phyloP scores from a whole-genome alignment of 2,329 filamentous ascomycete genomes.

The Colletotrichum agaves region DNA sequence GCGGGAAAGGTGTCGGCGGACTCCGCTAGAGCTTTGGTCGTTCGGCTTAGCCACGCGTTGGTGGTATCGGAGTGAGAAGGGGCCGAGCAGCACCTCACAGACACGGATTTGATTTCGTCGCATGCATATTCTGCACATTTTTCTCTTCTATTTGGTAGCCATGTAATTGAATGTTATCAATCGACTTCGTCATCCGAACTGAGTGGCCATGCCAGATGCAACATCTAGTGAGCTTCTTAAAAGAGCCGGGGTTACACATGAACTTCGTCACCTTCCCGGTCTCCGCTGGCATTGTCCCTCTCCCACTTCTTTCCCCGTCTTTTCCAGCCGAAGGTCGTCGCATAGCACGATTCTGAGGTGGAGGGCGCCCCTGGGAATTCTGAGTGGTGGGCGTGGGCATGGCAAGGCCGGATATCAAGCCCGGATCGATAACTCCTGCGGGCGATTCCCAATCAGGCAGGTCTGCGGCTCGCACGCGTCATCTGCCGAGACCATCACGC shows the following conservation, averaged over 20 bases:
- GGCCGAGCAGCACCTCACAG: background rate
- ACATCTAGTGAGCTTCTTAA: background rate
- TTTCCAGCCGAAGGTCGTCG: background rate
- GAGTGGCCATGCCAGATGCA: background rate
- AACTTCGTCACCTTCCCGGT: background rate
- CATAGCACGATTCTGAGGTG: background rate
- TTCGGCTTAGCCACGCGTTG: background rate
- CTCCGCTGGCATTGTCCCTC: background rate
- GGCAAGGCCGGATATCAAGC: constrained; percentile 5
- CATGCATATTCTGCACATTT: background rate
- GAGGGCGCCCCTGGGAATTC: background rate
- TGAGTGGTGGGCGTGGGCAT: background rate
- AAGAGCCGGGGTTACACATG: background rate
- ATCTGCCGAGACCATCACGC: constrained; percentile 28
- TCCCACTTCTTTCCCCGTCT: background rate
- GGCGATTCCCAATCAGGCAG: constrained; percentile 31
- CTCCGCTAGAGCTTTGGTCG: background rate
- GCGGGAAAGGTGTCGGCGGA: constrained; percentile 16
- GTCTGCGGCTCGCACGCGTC: constrained; percentile 27
- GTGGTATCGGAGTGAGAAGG: background rate
- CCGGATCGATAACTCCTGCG: constrained; percentile 22
- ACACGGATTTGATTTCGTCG: background rate
- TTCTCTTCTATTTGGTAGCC: background rate
- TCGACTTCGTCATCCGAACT: background rate
- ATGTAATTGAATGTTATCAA: background rate